Evolutionary conservation across 129 eudicot genomes (phyloP).

Genomic region (Flaveria bidentis): DNA sequence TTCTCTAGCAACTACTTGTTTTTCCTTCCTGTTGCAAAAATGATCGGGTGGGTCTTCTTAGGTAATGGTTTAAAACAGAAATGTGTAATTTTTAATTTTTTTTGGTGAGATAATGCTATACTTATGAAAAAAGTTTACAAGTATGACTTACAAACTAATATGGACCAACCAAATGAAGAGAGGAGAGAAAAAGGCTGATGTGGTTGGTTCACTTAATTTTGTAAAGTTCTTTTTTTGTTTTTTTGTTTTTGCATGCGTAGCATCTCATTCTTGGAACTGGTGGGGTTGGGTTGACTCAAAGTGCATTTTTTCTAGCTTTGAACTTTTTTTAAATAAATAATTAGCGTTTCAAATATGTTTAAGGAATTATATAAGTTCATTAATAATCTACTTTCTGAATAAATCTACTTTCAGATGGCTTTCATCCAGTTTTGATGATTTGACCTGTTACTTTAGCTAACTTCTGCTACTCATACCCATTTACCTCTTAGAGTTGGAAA

Average conservation of each 20-base stretch:
- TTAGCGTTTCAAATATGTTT: constrained; percentile 1
- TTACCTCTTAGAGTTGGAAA: neutral
- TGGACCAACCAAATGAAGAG: neutral
- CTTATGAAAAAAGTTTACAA: neutral
- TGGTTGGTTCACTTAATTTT: neutral
- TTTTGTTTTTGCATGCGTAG: neutral
- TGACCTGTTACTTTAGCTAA: neutral
- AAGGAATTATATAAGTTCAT: neutral
- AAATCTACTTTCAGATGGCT: neutral
- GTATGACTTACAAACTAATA: neutral
- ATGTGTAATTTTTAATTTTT: neutral
- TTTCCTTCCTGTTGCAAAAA: constrained; percentile 4
- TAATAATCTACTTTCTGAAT: neutral
- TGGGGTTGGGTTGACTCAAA: neutral
- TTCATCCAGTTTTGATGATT: neutral
- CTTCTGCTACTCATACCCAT: neutral
- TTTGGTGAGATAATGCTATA: neutral
- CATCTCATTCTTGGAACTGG: neutral
- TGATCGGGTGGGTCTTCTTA: neutral
- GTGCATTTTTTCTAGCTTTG: neutral
- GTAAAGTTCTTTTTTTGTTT: neutral
- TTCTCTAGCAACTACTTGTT: constrained; percentile 13
- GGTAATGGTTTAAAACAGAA: neutral
- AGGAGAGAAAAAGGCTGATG: neutral
- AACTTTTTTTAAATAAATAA: neutral